Evolutionary conservation across 345 rosid species (phyloP).

Genomic region (Erodium maritimum): DNA sequence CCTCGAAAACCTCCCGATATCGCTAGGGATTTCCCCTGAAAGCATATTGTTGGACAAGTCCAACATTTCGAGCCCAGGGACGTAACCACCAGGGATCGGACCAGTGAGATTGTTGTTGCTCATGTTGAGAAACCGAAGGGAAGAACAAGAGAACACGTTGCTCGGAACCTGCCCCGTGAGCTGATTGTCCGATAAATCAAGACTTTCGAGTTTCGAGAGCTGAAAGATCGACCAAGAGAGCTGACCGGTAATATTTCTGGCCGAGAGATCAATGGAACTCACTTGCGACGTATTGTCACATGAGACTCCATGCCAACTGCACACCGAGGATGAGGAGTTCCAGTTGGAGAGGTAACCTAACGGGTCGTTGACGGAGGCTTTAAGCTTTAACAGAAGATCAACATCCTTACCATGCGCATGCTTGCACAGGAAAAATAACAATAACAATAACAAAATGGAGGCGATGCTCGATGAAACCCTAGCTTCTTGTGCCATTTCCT

Average conservation of each 20-base stretch:
- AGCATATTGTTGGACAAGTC: slow-evolving; percentile 85
- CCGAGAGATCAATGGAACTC: slow-evolving; percentile 35
- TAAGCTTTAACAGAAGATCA: slow-evolving; percentile 60
- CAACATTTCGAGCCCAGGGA: slow-evolving; percentile 32
- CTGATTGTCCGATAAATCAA: slow-evolving; percentile 59
- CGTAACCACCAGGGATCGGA: slow-evolving; percentile 29
- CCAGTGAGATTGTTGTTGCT: slow-evolving; percentile 86
- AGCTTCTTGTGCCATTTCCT: too few species aligned
- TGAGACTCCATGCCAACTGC: slow-evolving; percentile 64
- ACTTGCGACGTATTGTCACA: slow-evolving; percentile 48
- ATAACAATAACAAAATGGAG: slow-evolving; percentile 4
- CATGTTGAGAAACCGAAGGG: slow-evolving; percentile 57
- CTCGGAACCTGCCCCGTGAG: slow-evolving; percentile 45
- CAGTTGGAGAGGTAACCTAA: slow-evolving; percentile 49
- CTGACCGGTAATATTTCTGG: slow-evolving; percentile 54
- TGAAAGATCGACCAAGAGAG: slow-evolving; percentile 33
- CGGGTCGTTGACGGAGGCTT: slow-evolving; percentile 53
- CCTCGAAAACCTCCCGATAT: slow-evolving; percentile 41
- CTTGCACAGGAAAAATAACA: slow-evolving; percentile 24
- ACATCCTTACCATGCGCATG: slow-evolving; percentile 32
- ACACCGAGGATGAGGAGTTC: slow-evolving; percentile 37
- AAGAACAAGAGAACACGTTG: slow-evolving; percentile 31
- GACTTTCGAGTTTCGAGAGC: slow-evolving; percentile 37
- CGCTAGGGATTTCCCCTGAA: slow-evolving; percentile 37
- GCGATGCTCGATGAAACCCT: too few species aligned